Evolutionary conservation across 2,329 filamentous ascomycete species (phyloP), one percentile per base, ranked within the genome.

Genomic region (Gyromitra esculenta): DNA sequence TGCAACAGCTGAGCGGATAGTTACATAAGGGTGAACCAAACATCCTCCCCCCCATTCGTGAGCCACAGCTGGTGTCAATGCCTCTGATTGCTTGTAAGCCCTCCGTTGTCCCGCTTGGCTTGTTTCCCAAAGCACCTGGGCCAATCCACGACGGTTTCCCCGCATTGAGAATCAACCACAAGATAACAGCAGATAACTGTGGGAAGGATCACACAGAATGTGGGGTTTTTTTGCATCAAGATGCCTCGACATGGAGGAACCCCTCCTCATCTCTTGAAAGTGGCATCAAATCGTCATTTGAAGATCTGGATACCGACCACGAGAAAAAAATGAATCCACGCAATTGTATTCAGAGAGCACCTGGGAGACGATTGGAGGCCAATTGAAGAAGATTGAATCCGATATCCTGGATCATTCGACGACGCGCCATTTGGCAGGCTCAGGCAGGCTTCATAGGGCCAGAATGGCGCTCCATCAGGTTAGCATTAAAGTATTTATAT

Each of bases 201-300:
- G 65, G 37, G 54, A 64, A 62, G 39, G 48, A 68, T 64, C 35
- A 56, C 57, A 69, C 57, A 56, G 56, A 69, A 64, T 74, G 72
- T 63, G 72, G 72, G 64, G 72, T 75, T 57, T 70, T 70, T 72
- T 75, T 64, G 56, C 57, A 70, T 75, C 48, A 74, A 73, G 71
- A 68, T 74, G 71, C 65, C 21, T 48, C 15, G 45, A 39, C 64
- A 54, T 63, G 45, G 48, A 75, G 57, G 57, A 63, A 62, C 48
- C 45, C 41, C 43, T 43, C 64, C 72, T 75, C 72, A 75, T 75
- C 72, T 70, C 66, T 60, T 37, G n/a, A 7, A 56, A 35, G 35
- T 48, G 25, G 11, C 39, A 65, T 41, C 60, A 69, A 75, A 75
- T 65, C 59, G 65, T 59, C 39, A 41, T 41, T 39, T 64, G 41